Evolutionary conservation across 192 early-diverging fungal species (phyloP).

Genomic region (Backusella tuberculispora): DNA sequence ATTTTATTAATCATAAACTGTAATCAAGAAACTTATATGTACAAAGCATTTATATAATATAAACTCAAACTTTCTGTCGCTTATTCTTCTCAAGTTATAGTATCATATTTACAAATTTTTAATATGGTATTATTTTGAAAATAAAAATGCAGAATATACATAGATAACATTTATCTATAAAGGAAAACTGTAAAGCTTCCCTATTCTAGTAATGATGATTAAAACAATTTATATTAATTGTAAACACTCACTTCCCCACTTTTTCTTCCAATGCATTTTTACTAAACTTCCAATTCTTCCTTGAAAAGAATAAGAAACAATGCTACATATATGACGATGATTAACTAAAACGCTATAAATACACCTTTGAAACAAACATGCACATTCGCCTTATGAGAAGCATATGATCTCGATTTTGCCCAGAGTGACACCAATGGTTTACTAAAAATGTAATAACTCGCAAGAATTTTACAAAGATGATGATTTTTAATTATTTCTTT

Average conservation of each 20-base stretch:
- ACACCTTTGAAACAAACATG: not conserved
- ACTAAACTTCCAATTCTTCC: constrained; percentile 3
- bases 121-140: not conserved
- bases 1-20: too few relatives aligned
- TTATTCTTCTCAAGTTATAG: too few relatives aligned
- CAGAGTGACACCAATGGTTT: not conserved
- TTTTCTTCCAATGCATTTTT: not conserved
- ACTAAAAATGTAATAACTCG: too few relatives aligned
- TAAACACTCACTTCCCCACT: not conserved
- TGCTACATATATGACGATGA: not conserved
- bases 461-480: too few relatives aligned
- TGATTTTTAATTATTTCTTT: too few relatives aligned
- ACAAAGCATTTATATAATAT: too few relatives aligned
- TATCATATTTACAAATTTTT: too few relatives aligned
- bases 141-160: not conserved
- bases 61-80: too few relatives aligned
- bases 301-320: not conserved
- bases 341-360: not conserved
- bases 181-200: not conserved
- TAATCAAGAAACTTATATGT: too few relatives aligned
- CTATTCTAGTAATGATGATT: not conserved
- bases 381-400: not conserved
- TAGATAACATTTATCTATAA: not conserved
- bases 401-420: not conserved
- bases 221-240: not conserved